Conservation (phyloP, 495 filamentous ascomycete species). For the Glutinoglossum americanum region DNA sequence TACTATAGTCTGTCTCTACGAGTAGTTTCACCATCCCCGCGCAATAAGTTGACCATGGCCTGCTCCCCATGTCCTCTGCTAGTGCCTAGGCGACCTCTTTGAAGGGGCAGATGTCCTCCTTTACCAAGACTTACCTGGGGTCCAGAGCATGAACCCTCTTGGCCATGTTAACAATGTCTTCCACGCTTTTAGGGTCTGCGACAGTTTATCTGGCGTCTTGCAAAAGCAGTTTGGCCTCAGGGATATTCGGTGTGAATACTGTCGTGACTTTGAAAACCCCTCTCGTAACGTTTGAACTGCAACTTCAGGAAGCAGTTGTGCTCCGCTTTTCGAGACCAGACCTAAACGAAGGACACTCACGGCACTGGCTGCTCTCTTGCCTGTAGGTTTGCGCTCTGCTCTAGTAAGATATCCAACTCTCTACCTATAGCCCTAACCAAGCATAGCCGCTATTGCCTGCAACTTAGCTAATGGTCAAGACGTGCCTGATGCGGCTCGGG, state of each 20-base stretch:
- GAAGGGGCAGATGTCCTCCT: slow-evolving; percentile 77
- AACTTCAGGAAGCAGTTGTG: slow-evolving; percentile 11
- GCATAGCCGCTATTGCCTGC: slow-evolving; percentile 60
- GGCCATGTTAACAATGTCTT: slow-evolving; percentile 46
- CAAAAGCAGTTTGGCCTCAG: slow-evolving; percentile 62
- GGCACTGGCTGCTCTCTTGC: slow-evolving; percentile 91
- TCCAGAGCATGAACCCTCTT: slow-evolving; percentile 43
- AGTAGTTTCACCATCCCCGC: no score
- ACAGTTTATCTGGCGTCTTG: slow-evolving; percentile 29
- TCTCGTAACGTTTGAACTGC: not conserved
- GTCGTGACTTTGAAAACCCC: not conserved
- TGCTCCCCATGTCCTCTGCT: slow-evolving; percentile 28
- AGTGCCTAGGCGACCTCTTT: slow-evolving; percentile 32
- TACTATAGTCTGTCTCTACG: no score
- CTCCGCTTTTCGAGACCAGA: slow-evolving; percentile 48
- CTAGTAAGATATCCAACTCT: not conserved
- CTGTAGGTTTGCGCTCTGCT: slow-evolving; percentile 26
- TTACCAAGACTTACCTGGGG: slow-evolving; percentile 70
- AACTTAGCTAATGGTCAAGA: slow-evolving; percentile 46
- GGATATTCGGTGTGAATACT: slow-evolving; percentile 77
- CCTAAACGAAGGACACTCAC: slow-evolving; percentile 63
- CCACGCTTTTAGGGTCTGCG: slow-evolving; percentile 28
- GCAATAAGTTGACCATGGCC: not conserved
- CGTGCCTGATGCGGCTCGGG: slow-evolving; percentile 42
- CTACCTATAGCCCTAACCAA: not conserved